These are phyloP conservation scores for Metschnikowia bowlesiae DNA, from an alignment of 805 yeast species.

Conservation along the genomic window DNA sequence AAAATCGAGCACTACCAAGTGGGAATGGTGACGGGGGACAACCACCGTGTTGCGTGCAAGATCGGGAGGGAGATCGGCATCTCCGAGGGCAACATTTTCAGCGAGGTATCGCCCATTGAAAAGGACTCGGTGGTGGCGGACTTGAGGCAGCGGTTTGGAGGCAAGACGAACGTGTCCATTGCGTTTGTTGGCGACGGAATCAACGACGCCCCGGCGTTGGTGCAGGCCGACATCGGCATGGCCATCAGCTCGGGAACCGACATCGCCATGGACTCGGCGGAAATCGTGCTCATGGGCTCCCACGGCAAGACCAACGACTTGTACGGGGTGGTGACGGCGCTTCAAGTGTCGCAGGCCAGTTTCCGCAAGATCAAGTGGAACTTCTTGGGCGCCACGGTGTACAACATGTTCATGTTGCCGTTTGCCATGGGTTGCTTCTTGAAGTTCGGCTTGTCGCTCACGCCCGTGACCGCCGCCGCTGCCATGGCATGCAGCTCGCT, in stretches of 20 bases:
- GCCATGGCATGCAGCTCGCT: constrained; percentile 94
- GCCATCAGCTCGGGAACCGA: constrained; percentile 93
- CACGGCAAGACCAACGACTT: constrained; percentile 29
- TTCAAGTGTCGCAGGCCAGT: constrained; percentile 67
- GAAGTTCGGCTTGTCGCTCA: constrained; percentile 71
- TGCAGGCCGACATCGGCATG: constrained; percentile 81
- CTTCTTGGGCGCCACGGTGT: constrained; percentile 81
- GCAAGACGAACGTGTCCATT: constrained; percentile 38
- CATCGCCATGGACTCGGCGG: constrained; percentile 96
- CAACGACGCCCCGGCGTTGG: constrained; percentile 95
- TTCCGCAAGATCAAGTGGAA: constrained; percentile 73
- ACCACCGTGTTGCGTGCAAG: constrained; percentile 51
- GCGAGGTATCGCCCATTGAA: constrained; percentile 72
- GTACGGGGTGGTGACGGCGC: constrained; percentile 52
- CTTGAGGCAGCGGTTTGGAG: constrained; percentile 46
- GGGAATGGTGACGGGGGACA: constrained; percentile 92
- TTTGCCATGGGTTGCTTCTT: constrained; percentile 88
- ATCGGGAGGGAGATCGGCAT: constrained; percentile 71
- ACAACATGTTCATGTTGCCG: constrained; percentile 83
- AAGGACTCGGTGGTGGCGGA: constrained; percentile 64
- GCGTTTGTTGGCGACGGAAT: constrained; percentile 98
- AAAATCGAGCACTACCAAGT: constrained; percentile 50
- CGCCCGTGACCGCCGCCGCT: constrained; percentile 85
- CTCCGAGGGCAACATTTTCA: constrained; percentile 56
- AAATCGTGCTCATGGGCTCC: constrained; percentile 64